Evolutionary conservation across 768 basidiomycete genomes (phyloP).

Genomic region (Rhodotorula taiwanensis): DNA sequence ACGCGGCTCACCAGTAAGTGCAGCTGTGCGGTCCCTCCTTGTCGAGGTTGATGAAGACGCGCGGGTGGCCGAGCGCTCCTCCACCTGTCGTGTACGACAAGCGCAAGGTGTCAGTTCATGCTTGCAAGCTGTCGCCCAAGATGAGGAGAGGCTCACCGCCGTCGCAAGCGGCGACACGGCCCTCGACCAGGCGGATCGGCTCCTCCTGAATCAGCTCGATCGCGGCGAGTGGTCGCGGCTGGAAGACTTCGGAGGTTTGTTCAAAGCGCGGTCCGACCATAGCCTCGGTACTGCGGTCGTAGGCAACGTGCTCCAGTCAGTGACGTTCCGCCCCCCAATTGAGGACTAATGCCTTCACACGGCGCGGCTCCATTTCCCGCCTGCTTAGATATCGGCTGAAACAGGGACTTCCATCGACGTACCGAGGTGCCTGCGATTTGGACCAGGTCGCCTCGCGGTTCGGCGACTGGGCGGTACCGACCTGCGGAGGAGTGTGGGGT

Average conservation of each 20-base stretch:
- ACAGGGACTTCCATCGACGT: no score
- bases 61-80: constrained; percentile 92
- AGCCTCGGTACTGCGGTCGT: constrained; percentile 41
- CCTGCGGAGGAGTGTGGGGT: constrained; percentile 36
- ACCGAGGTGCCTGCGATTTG: constrained; percentile 67
- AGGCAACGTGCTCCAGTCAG: neutral
- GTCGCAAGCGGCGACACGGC: constrained; percentile 83
- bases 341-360: no score
- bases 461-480: constrained; percentile 58
- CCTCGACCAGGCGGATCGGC: constrained; percentile 72
- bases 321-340: no score
- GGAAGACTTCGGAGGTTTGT: constrained; percentile 77
- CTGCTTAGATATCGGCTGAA: no score
- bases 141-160: constrained; percentile 65
- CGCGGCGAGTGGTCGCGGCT: constrained; percentile 81
- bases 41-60: constrained; percentile 93
- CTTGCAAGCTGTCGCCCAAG: no score
- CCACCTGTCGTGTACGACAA: constrained; percentile 59
- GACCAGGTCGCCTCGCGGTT: constrained; percentile 81
- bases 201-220: constrained; percentile 83
- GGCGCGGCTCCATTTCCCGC: no score
- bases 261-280: constrained; percentile 72
- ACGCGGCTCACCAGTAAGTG: constrained; percentile 32
- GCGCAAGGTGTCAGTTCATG: neutral
- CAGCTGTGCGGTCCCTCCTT: constrained; percentile 48